Base-by-base conservation (phyloP, 2,329 filamentous ascomycete species). In the Colletotrichum australisinense region DNA sequence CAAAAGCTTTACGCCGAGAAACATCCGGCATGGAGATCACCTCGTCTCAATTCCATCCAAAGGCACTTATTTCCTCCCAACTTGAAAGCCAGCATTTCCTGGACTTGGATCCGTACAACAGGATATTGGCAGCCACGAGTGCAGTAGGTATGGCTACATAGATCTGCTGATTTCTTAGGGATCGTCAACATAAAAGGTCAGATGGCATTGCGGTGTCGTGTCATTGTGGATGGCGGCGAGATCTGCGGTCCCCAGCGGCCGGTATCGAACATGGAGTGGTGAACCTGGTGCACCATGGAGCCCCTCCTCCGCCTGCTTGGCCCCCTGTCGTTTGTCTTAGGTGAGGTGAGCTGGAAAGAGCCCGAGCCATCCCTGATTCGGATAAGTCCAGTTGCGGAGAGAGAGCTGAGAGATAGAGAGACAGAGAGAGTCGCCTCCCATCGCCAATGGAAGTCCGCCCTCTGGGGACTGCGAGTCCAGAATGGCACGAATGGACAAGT, bases 321-420 rank as follows among this genome's bases (percentile, higher is more conserved):
- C 24, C 53, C 30, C n/a, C 42, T 63, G 52, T n/a, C 26, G 32
- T 9, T 63, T 55, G 53, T 38, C 38, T 70, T n/a, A 49, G 63
- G 59, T 73, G 64, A 65, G 66, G 70, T 65, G 70, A 73, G 59
- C 66, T 49, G 46, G 32, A n/a, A 53, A 55, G 57, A 60, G 12
- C 30, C 52, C 30, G 58, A 42, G 30, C 30, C 62, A 67, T 52
- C 22, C 53, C 59, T 66, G 32, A 63, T 38, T 32, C n/a, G 38
- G 58, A 58, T 42, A 69, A 64, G 66, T 55, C 52, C 38, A 30
- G 22, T 53, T 42, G 52, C 35, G 64, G 65, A 72, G 64, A 69
- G 38, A 24, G 38, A 42, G 16, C 16, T 6, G 38, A 24, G 38
- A 42, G 16, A 19, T 6, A 42, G 38, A 42, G 38, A 19, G 38